These are phyloP conservation scores for Whalleya microplaca DNA, from an alignment of 2,329 filamentous ascomycete genomes.

Conservation along the genomic window DNA sequence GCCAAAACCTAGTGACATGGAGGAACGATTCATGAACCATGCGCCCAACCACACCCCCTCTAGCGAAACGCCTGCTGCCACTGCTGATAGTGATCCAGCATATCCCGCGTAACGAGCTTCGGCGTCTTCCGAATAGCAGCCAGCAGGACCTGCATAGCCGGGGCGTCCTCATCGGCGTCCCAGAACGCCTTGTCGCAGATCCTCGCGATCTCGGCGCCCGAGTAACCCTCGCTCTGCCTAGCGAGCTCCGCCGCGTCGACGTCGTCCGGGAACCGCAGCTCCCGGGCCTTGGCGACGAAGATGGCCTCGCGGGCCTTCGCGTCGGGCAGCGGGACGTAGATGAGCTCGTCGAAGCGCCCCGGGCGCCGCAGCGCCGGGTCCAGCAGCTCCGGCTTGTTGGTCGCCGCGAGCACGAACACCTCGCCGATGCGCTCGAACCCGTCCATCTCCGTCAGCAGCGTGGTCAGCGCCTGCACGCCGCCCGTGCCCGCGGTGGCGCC, in stretches of 20 bases:
- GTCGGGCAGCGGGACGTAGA: constrained; percentile 86
- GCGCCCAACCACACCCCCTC: background rate
- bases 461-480: constrained; percentile 83
- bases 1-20: no score
- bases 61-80: constrained; percentile 43
- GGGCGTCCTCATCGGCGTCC: constrained; percentile 30
- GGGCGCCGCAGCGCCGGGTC: constrained; percentile 85
- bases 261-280: constrained; percentile 61
- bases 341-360: constrained; percentile 80
- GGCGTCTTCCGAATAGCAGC: constrained; percentile 36
- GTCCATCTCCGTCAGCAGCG: constrained; percentile 92
- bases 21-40: no score
- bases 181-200: constrained; percentile 53
- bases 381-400: constrained; percentile 84
- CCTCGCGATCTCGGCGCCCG: constrained; percentile 77
- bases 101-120: constrained; percentile 43
- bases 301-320: constrained; percentile 75
- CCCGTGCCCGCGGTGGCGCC: constrained; percentile 47
- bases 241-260: constrained; percentile 70
- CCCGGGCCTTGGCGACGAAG: constrained; percentile 67
- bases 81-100: constrained; percentile 41
- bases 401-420: constrained; percentile 87
- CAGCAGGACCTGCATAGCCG: constrained; percentile 35
- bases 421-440: constrained; percentile 84
- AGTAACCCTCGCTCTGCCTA: constrained; percentile 71